These are phyloP conservation scores for Arthrobotrys musiformis DNA, from an alignment of 2,329 filamentous ascomycete genomes.

Conservation along the genomic window DNA sequence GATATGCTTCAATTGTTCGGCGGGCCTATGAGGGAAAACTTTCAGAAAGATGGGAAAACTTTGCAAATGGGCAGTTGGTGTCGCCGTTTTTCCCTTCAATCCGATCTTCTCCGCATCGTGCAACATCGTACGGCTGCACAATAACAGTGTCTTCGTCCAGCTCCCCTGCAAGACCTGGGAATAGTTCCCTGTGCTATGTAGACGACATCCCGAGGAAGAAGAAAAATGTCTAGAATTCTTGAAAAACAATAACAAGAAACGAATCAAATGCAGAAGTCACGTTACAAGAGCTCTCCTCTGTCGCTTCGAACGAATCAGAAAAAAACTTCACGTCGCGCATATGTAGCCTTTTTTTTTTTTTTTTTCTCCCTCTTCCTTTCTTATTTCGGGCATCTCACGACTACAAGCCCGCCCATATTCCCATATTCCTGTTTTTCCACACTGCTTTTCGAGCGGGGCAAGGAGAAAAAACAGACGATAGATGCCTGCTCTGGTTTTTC, in stretches of 20 bases:
- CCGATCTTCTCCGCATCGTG: conserved; percentile 45
- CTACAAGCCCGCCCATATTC: conserved; percentile 17
- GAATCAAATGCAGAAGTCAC: conserved; percentile 53
- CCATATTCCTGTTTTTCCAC: conserved; percentile 43
- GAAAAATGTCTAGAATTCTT: conserved; percentile 38
- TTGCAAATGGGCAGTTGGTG: conserved; percentile 8
- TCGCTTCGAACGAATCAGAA: conserved; percentile 25
- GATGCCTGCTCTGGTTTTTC: conserved; percentile 35
- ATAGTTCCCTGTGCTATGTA: not conserved
- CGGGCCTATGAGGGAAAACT: not conserved
- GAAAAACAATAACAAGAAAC: conserved; percentile 19
- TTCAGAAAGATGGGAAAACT: conserved; percentile 9
- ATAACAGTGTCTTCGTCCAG: not conserved
- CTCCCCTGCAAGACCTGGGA: not conserved
- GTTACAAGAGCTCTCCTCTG: conserved; percentile 53
- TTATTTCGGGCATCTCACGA: conserved; percentile 54
- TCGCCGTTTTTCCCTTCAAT: not conserved
- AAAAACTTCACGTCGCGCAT: conserved; percentile 43
- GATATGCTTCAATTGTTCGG: conserved; percentile 9
- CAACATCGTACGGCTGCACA: conserved; percentile 1
- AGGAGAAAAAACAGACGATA: conserved; percentile 13
- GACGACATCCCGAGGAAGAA: conserved; percentile 10
- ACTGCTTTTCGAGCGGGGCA: conserved; percentile 35
- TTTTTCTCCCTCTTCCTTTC: no score
- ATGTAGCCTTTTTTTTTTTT: conserved; percentile 19